phyloP scores from a whole-genome alignment of 2,329 filamentous ascomycete species.

The Pseudogymnoascus sp. region DNA sequence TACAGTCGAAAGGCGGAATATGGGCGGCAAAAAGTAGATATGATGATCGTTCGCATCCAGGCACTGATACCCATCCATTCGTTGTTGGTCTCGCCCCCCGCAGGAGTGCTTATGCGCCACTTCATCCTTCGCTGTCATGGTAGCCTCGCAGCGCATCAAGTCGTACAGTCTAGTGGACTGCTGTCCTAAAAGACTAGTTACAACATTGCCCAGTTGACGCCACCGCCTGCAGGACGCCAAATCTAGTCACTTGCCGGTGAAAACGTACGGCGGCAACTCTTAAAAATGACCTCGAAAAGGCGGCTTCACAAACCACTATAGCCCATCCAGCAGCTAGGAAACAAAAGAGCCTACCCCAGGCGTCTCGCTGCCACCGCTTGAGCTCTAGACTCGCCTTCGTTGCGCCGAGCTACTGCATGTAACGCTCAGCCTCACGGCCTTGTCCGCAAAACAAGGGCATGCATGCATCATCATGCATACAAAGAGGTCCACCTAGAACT shows the following conservation, averaged over 20 bases:
- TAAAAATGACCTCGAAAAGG: not conserved
- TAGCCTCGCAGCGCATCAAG: slow-evolving; percentile 2
- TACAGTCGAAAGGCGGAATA: not conserved
- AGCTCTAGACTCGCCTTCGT: slow-evolving; percentile 3
- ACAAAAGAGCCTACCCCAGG: not conserved
- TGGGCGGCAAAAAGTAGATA: not conserved
- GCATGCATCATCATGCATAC: slow-evolving; percentile 11
- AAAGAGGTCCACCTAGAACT: slow-evolving; percentile 7
- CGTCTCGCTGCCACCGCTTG: not conserved
- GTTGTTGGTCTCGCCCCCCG: slow-evolving; percentile 1
- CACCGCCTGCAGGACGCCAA: not conserved
- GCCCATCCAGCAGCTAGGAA: not conserved
- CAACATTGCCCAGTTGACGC: slow-evolving; percentile 1
- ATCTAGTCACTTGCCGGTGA: not conserved
- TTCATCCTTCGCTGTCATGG: not conserved
- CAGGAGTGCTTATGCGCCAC: slow-evolving; percentile 3
- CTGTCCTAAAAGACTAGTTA: not conserved
- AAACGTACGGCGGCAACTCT: not conserved
- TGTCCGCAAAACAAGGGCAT: slow-evolving; percentile 6
- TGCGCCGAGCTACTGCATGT: slow-evolving; percentile 1
- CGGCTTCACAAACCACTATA: not conserved
- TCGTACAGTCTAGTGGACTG: not conserved
- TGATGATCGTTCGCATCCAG: not conserved
- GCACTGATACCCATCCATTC: slow-evolving; percentile 9
- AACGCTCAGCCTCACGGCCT: slow-evolving; percentile 7